A percentile compares a stretch with the other conserved stretches of the same genome.
These are phyloP conservation scores for Trypanosoma cruzi DNA, from an alignment of 208 protist species.

Conservation along the genomic window DNA sequence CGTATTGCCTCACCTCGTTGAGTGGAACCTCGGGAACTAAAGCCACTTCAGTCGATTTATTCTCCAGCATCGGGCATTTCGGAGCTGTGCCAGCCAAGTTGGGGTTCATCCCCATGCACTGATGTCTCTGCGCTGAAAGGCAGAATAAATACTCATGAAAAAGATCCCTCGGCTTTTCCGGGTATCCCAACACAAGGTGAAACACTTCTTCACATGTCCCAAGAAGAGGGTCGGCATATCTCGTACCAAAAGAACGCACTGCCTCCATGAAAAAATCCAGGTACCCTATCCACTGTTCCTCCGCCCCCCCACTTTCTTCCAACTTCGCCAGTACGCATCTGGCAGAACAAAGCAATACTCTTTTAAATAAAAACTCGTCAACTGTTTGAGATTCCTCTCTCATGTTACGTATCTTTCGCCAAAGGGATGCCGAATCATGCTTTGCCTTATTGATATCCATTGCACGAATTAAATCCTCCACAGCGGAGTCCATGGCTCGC, in stretches of 20 bases:
- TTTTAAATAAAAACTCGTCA: constrained; percentile 29
- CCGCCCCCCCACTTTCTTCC: constrained; percentile 31
- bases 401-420: constrained; percentile 26
- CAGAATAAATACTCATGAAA: constrained; percentile 49
- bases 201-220: constrained; percentile 35
- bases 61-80: constrained; percentile 5
- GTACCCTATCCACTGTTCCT: constrained; percentile 53
- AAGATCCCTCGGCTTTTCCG: constrained; percentile 32
- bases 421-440: constrained; percentile 22
- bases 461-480: constrained; percentile 34
- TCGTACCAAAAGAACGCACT: constrained; percentile 50
- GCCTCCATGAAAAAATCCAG: constrained; percentile 45
- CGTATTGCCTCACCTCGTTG: constrained; percentile 24
- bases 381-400: not conserved
- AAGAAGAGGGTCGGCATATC: constrained; percentile 31
- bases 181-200: constrained; percentile 37
- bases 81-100: not conserved
- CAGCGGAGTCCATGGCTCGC: not conserved
- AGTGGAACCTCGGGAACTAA: constrained; percentile 30
- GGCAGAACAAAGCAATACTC: constrained; percentile 40
- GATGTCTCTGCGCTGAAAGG: constrained; percentile 37
- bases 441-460: constrained; percentile 27
- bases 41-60: constrained; percentile 29
- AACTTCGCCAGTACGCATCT: constrained; percentile 40
- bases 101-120: constrained; percentile 24